Conservation (phyloP, 805 yeast species). For the Candida coleopterorum region DNA sequence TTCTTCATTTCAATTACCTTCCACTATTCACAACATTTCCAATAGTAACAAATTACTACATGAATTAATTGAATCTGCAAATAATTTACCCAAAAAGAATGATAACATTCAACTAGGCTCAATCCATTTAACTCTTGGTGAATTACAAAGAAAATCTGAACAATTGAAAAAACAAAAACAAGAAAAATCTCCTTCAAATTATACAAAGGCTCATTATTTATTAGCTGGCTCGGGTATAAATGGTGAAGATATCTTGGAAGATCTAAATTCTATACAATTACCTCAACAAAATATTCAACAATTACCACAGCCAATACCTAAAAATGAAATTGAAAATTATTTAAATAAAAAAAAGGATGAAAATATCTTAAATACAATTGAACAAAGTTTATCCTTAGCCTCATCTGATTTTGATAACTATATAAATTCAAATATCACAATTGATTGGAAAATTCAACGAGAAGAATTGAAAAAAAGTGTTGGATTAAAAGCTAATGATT, state of each 20-base stretch:
- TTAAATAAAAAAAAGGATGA: constrained; percentile 73
- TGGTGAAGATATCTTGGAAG: constrained; percentile 74
- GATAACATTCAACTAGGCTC: constrained; percentile 65
- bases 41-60: constrained; percentile 37
- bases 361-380: constrained; percentile 75
- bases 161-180: constrained; percentile 43
- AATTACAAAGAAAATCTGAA: constrained; percentile 65
- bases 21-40: constrained; percentile 6
- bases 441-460: constrained; percentile 82
- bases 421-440: constrained; percentile 63
- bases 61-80: constrained; percentile 74
- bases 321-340: constrained; percentile 51
- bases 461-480: constrained; percentile 68
- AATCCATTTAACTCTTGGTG: constrained; percentile 73
- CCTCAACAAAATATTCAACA: constrained; percentile 9
- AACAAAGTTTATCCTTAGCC: constrained; percentile 67
- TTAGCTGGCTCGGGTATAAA: constrained; percentile 86
- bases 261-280: constrained; percentile 34
- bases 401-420: constrained; percentile 79
- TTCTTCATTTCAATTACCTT: constrained; percentile 9
- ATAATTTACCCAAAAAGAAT: constrained; percentile 57
- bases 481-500: constrained; percentile 37
- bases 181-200: constrained; percentile 37
- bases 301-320: constrained; percentile 1
- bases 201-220: constrained; percentile 78